Base-by-base conservation (phyloP, 2,329 filamentous ascomycete genomes). In the Tympanopsis confertula region DNA sequence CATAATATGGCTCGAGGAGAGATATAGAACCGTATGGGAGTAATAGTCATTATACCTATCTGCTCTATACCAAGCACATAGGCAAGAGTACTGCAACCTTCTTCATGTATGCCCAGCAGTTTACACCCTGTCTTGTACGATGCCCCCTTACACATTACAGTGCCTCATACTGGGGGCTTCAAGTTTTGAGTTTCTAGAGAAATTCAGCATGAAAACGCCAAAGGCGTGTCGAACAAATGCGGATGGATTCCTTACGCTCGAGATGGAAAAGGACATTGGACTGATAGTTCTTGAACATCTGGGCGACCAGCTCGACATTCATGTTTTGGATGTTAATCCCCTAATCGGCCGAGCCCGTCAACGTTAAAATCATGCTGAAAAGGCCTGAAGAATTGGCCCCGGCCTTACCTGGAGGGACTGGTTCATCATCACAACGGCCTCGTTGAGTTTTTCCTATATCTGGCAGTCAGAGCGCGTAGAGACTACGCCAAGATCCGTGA, bases 251-350 rank as follows among this genome's bases (percentile, higher is more conserved):
- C 56, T 47, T 67, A 93, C 91, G 91, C 78, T 96, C 91, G 4
- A 98, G 71, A 51, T 98, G 91, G 57, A 96, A 96, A 5, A 96
- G 65, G 13, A 96, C 89, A 50, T 96, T 98, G 12, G 87, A 94
- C 58, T 95, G 88, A 57, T 98, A 98, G 62, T 96, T 98, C 66
- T 96, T 95, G 69, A 96, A 98, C 91, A 98, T 98, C 56, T 96
- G 89, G 1, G 89, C 88, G 4, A 96, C 91, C 3, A 96, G 72
- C 63, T 96, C 91, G 26, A 95, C 86, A 54, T 96, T 94, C 87
- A 96, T 95, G 59, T 96, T 98, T 52, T 94, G 85, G 39, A 95
- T 81, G 54, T 96, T 96, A 69, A 96, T 95, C 48, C 95, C 89
- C 84, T 94, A 49, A 3, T 26, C 15, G 18, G 14, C 22, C n/a